A percentile compares a stretch with the other conserved stretches of the same genome.
Evolutionary conservation across 139 green algal species (phyloP).

Genomic region (Chlamydomonas sphaeroides): DNA sequence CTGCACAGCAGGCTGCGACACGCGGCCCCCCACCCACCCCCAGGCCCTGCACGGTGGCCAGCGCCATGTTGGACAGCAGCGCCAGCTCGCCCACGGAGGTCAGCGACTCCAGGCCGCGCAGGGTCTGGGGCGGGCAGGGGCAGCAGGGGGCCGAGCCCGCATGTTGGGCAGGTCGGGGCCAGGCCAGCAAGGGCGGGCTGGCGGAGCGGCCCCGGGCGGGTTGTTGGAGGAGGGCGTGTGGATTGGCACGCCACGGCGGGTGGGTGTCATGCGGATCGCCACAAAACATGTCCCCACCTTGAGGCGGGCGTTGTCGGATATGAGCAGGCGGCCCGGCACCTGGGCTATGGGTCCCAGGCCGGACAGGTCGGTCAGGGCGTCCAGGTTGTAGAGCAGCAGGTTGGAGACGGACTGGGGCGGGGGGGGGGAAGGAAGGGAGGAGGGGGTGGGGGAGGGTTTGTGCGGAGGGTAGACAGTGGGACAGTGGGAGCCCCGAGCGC

Average conservation of each 20-base stretch:
- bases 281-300: no score
- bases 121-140: no score
- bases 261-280: no score
- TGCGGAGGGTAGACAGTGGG: not conserved
- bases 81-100: not conserved
- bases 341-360: not conserved
- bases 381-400: slow-evolving; percentile 40
- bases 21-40: not conserved
- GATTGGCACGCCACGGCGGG: no score
- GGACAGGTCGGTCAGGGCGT: slow-evolving; percentile 18
- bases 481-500: no score
- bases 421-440: not conserved
- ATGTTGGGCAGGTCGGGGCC: no score
- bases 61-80: slow-evolving; percentile 30
- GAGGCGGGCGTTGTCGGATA: slow-evolving; percentile 22
- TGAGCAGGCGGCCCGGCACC: not conserved
- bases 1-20: no score
- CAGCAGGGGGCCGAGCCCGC: no score
- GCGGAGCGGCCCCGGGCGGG: no score
- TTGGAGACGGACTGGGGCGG: slow-evolving; percentile 12
- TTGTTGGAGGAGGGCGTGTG: no score
- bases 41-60: slow-evolving; percentile 6
- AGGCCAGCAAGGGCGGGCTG: no score
- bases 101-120: slow-evolving; percentile 16
- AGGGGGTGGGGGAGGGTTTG: not conserved